Evolutionary conservation across 306 rosid genomes (phyloP).

Genomic region (Canavalia gladiata): DNA sequence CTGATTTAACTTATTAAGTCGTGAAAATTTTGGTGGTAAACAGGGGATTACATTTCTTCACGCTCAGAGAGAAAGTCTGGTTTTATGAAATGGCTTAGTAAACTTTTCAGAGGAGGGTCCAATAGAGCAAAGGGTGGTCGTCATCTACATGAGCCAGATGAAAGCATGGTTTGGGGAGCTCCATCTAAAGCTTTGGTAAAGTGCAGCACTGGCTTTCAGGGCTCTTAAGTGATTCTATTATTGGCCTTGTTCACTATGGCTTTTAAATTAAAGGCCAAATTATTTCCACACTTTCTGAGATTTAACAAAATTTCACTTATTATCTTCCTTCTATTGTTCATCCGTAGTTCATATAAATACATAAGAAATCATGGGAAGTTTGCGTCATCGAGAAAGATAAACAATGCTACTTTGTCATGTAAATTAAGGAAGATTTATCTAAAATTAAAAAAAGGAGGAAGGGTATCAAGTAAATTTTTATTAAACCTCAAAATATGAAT

Average conservation of each 20-base stretch:
- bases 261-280: background rate
- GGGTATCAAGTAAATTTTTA: too few relatives aligned
- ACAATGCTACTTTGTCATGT: too few relatives aligned
- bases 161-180: slow-evolving; percentile 72
- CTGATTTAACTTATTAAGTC: slow-evolving; percentile 3
- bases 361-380: too few relatives aligned
- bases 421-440: too few relatives aligned
- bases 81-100: slow-evolving; percentile 94
- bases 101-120: slow-evolving; percentile 77
- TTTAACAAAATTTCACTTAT: too few relatives aligned
- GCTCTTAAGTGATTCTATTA: slow-evolving; percentile 37
- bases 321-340: too few relatives aligned
- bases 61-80: slow-evolving; percentile 87
- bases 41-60: slow-evolving; percentile 89
- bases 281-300: too few relatives aligned
- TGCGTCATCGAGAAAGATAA: too few relatives aligned
- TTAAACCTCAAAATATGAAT: too few relatives aligned
- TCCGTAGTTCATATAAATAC: too few relatives aligned
- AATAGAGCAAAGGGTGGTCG: slow-evolving; percentile 61
- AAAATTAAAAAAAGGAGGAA: too few relatives aligned
- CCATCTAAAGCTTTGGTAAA: slow-evolving; percentile 77
- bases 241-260: slow-evolving; percentile 31
- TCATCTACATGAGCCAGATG: slow-evolving; percentile 76
- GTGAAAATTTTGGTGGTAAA: slow-evolving; percentile 51
- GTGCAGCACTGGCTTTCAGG: slow-evolving; percentile 14